These are phyloP conservation scores for Botrytis fabae DNA, from an alignment of 2,329 filamentous ascomycete genomes.

Conservation along the genomic window DNA sequence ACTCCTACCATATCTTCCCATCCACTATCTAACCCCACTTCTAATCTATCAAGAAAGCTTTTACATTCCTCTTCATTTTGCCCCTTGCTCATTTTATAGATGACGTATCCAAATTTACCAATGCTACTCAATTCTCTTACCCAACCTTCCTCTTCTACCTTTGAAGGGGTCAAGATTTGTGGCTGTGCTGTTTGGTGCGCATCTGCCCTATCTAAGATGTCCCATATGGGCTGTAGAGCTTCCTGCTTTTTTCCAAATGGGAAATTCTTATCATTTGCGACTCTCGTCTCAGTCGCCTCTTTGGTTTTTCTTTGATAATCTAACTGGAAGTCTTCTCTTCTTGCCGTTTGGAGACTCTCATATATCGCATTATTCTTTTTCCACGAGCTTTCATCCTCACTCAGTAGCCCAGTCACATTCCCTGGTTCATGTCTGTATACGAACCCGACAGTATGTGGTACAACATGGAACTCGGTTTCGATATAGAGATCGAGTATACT, in stretches of 20 bases:
- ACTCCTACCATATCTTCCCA: neutral
- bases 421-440: neutral
- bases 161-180: neutral
- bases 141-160: neutral
- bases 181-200: neutral
- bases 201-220: neutral
- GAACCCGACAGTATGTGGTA: neutral
- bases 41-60: neutral
- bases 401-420: neutral
- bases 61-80: neutral
- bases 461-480: neutral
- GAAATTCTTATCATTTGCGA: neutral
- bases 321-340: neutral
- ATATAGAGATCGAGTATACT: conserved; percentile 1
- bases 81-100: neutral
- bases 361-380: neutral
- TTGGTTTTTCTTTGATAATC: neutral
- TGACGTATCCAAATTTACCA: neutral
- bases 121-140: neutral
- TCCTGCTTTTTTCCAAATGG: neutral
- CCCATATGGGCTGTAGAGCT: neutral
- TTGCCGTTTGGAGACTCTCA: neutral
- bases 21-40: neutral
- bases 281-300: neutral
- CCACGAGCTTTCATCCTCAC: neutral